phyloP scores from a whole-genome alignment of 768 basidiomycete species.

The Rhodosporidiobolus odoratus region DNA sequence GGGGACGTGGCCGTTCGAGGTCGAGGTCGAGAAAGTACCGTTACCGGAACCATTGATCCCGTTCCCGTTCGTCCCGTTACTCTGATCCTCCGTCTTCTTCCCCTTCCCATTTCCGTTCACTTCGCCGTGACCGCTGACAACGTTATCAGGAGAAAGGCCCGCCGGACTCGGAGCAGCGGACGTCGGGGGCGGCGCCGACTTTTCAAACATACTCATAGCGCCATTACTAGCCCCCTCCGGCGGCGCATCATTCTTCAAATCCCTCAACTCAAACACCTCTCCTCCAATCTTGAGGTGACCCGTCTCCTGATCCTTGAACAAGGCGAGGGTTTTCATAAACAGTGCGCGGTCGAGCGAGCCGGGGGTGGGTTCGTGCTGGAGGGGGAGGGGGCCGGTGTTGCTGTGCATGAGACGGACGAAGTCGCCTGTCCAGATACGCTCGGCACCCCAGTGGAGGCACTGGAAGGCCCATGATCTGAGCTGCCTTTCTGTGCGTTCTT shows the following conservation, averaged over 20 bases:
- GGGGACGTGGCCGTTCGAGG: background rate
- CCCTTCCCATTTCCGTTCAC: background rate
- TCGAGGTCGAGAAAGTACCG: conserved; percentile 18
- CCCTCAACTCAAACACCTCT: conserved; percentile 12
- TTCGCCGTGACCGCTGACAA: background rate
- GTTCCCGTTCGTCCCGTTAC: too few species aligned
- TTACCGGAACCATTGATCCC: conserved; percentile 46
- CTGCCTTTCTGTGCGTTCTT: conserved; percentile 23
- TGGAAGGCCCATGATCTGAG: conserved; percentile 22
- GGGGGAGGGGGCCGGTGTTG: conserved; percentile 39
- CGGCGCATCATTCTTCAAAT: background rate
- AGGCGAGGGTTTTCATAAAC: conserved; percentile 6
- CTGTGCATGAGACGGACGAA: conserved; percentile 46
- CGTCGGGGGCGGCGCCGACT: background rate
- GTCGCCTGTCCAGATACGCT: conserved; percentile 31
- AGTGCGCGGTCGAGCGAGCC: background rate
- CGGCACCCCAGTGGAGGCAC: conserved; percentile 21
- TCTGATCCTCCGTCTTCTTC: background rate
- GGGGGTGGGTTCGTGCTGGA: background rate
- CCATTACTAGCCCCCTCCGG: background rate
- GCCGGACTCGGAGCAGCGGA: background rate
- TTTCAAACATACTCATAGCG: conserved; percentile 21
- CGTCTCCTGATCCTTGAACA: conserved; percentile 21
- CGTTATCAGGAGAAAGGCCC: too few species aligned
- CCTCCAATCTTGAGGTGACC: background rate